Percentiles rank a stretch among this genome's conserved stretches.
These are phyloP conservation scores for Viola odorata DNA, from an alignment of 345 rosid genomes.

Conservation along the genomic window DNA sequence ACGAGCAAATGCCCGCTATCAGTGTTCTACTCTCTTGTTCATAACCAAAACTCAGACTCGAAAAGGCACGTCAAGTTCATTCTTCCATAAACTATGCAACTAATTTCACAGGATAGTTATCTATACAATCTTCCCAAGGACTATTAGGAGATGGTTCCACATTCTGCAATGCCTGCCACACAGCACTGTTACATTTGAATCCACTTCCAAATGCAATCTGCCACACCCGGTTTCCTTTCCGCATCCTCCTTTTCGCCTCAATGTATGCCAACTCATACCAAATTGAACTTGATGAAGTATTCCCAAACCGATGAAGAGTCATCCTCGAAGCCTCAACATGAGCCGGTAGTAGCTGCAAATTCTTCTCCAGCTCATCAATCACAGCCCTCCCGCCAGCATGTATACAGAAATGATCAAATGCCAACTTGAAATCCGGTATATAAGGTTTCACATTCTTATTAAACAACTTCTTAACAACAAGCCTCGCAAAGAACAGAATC, in stretches of 20 bases:
- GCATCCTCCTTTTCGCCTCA: slow-evolving; percentile 13
- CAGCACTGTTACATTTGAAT: no score
- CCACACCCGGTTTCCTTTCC: slow-evolving; percentile 14
- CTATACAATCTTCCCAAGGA: slow-evolving; percentile 21
- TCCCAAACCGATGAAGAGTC: slow-evolving; percentile 15
- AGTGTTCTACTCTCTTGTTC: no score
- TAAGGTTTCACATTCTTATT: slow-evolving; percentile 29
- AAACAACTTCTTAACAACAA: neutral
- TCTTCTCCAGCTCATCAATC: slow-evolving; percentile 16
- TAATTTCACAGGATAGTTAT: slow-evolving; percentile 12
- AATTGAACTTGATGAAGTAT: slow-evolving; percentile 13
- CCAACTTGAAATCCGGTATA: slow-evolving; percentile 79
- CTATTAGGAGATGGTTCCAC: slow-evolving; percentile 6
- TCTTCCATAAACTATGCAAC: neutral
- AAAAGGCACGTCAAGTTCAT: neutral
- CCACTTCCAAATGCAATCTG: slow-evolving; percentile 19
- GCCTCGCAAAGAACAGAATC: neutral
- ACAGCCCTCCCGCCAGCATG: no score
- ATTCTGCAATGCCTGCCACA: slow-evolving; percentile 18
- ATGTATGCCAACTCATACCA: slow-evolving; percentile 16
- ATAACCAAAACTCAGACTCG: no score
- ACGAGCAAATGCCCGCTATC: no score
- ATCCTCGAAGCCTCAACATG: slow-evolving; percentile 17
- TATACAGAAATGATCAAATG: slow-evolving; percentile 90
- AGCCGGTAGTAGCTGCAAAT: neutral